phyloP scores from a whole-genome alignment of 768 basidiomycete genomes.

The Crassisporium funariophilum region DNA sequence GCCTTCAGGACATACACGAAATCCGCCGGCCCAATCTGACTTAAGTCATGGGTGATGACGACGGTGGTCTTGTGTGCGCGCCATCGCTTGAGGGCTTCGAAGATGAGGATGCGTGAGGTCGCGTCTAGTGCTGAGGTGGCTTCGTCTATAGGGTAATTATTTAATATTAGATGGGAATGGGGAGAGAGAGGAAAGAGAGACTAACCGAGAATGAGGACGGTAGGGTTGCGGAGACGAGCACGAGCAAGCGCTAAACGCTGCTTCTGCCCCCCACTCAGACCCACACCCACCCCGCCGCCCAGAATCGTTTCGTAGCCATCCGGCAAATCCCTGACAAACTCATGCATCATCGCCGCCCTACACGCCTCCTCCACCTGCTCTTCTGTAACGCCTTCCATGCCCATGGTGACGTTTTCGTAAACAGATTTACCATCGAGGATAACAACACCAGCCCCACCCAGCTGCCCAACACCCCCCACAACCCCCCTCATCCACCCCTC shows the following conservation, averaged over 20 bases:
- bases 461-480: slow-evolving; percentile 81
- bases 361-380: slow-evolving; percentile 82
- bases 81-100: slow-evolving; percentile 69
- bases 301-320: slow-evolving; percentile 86
- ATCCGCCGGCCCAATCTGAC: slow-evolving; percentile 71
- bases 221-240: slow-evolving; percentile 82
- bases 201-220: slow-evolving; percentile 88
- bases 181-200: slow-evolving; percentile 1
- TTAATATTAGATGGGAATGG: slow-evolving; percentile 42
- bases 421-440: slow-evolving; percentile 78
- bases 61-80: slow-evolving; percentile 81
- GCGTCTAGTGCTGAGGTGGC: slow-evolving; percentile 85
- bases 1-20: slow-evolving; percentile 92
- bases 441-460: slow-evolving; percentile 53
- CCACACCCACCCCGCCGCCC: slow-evolving; percentile 62
- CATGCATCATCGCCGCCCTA: slow-evolving; percentile 81
- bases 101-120: slow-evolving; percentile 84
- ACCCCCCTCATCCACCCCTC: slow-evolving; percentile 55
- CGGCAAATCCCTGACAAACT: slow-evolving; percentile 81
- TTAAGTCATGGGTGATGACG: slow-evolving; percentile 94
- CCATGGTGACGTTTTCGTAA: slow-evolving; percentile 65
- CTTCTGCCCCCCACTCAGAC: slow-evolving; percentile 88
- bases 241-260: slow-evolving; percentile 90
- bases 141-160: slow-evolving; percentile 62
- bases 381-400: slow-evolving; percentile 62